These are phyloP conservation scores for Fusarium tjaetaba DNA, from an alignment of 2,329 filamentous ascomycete species.

Conservation along the genomic window DNA sequence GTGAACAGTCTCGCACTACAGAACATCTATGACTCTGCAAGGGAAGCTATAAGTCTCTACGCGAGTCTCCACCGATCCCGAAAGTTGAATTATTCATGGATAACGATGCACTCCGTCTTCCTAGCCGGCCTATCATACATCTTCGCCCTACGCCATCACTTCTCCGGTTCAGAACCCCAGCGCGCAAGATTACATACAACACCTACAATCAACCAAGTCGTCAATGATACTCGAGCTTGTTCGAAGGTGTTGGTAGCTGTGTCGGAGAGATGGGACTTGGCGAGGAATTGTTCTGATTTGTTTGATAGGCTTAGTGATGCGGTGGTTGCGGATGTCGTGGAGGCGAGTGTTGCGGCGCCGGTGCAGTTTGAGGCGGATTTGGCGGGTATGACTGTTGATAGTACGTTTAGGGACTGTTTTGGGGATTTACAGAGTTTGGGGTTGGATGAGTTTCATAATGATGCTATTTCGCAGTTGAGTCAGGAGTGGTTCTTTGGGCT, in stretches of 20 bases:
- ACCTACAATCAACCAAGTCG: conserved; percentile 54
- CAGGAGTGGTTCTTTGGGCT: conserved; percentile 38
- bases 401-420: conserved; percentile 52
- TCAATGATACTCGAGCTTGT: conserved; percentile 54
- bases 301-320: conserved; percentile 56
- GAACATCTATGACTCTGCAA: conserved; percentile 52
- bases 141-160: conserved; percentile 54
- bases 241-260: conserved; percentile 57
- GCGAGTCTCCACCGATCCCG: conserved; percentile 55
- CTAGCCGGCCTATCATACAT: conserved; percentile 57
- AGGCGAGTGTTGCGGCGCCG: conserved; percentile 6
- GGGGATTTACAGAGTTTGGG: conserved; percentile 41
- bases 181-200: conserved; percentile 41
- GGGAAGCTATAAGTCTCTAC: conserved; percentile 54
- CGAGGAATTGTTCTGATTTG: conserved; percentile 53
- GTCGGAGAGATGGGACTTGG: conserved; percentile 54
- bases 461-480: conserved; percentile 42
- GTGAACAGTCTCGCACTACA: conserved; percentile 45
- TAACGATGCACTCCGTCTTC: conserved; percentile 60
- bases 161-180: conserved; percentile 34
- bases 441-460: conserved; percentile 38
- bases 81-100: conserved; percentile 60
- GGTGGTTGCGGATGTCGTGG: conserved; percentile 53
- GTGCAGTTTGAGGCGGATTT: conserved; percentile 14
- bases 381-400: conserved; percentile 49